Conservation (phyloP, 2,329 filamentous ascomycete species). For the Fusarium liriodendri region DNA sequence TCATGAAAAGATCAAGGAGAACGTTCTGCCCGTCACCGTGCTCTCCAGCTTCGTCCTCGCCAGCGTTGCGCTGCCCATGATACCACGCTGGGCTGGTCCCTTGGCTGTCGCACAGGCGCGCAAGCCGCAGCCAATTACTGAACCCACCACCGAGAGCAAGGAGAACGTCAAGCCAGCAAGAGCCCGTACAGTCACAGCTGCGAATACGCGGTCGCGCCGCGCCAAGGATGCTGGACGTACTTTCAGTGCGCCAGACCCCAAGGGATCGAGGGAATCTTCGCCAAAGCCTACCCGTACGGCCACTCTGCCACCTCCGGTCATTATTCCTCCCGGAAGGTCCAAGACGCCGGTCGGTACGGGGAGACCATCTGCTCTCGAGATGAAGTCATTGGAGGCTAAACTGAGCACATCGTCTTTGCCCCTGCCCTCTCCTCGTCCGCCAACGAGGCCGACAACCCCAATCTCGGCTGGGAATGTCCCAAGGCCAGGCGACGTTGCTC, state of each 20-base stretch:
- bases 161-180: constrained; percentile 61
- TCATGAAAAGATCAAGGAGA: constrained; percentile 83
- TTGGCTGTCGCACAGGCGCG: constrained; percentile 85
- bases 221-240: constrained; percentile 57
- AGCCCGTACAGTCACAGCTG: constrained; percentile 73
- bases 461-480: constrained; percentile 63
- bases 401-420: constrained; percentile 76
- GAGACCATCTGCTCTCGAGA: constrained; percentile 62
- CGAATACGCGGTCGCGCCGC: constrained; percentile 63
- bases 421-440: constrained; percentile 66
- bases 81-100: constrained; percentile 83
- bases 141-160: constrained; percentile 51
- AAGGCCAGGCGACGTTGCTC: constrained; percentile 61
- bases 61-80: constrained; percentile 77
- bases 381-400: constrained; percentile 67
- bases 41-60: constrained; percentile 84
- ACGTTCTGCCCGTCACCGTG: constrained; percentile 82
- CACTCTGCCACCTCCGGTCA: constrained; percentile 30
- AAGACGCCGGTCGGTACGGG: constrained; percentile 54
- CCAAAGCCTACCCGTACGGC: constrained; percentile 41
- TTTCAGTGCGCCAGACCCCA: constrained; percentile 57
- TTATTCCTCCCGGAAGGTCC: constrained; percentile 39
- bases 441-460: constrained; percentile 68
- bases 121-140: constrained; percentile 68
- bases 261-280: constrained; percentile 43